Base-by-base conservation (phyloP, 306 rosid genomes). In the Rosa rugosa region DNA sequence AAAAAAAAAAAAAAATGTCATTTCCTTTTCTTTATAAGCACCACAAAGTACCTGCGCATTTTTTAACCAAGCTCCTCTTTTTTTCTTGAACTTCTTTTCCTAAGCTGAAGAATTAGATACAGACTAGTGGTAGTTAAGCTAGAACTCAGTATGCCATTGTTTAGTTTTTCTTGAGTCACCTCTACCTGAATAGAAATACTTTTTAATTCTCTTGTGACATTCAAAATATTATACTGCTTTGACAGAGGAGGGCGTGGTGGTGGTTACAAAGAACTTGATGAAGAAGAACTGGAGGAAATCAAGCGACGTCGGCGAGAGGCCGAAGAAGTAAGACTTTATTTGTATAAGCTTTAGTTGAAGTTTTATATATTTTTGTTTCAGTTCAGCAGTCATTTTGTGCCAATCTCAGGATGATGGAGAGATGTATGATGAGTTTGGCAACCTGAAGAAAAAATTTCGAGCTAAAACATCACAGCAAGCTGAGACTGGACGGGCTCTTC, bases 251-350 rank as follows among this genome's bases (percentile, higher is more conserved):
- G 99, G 45, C 96, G 99, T 71, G 99, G 88, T 68, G 99, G 99
- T 69, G 99, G 99, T 71, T 95, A 95, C 91, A 95, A 95, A 86
- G 99, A 95, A 84, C 94, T 95, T 82, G 99, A 95, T 83, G 99
- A 95, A 86, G 99, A 91, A 88, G 99, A 95, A 84, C 77, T 95
- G 73, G 94, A 91, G 87, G 99, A 95, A 85, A 95, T 92, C 34
- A 93, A 80, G 77, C 99, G 98, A 41, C 99, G 99, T 36, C 84
- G 99, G 69, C 88, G 96, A 71, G 97, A 92, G 85, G 98, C 98
- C 69, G 99, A 95, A 84, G 90, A 86, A 80, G 99, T 93, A 90
- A 90, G 97, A 84, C 82, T 45, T 54, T 5, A 38, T 59, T 83
- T 72, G 78, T 65, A 46, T 63, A 62, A 27, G 74, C 57, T 65